phyloP scores from a whole-genome alignment of 106 monocot genomes.

The Dendrobium catenatum region DNA sequence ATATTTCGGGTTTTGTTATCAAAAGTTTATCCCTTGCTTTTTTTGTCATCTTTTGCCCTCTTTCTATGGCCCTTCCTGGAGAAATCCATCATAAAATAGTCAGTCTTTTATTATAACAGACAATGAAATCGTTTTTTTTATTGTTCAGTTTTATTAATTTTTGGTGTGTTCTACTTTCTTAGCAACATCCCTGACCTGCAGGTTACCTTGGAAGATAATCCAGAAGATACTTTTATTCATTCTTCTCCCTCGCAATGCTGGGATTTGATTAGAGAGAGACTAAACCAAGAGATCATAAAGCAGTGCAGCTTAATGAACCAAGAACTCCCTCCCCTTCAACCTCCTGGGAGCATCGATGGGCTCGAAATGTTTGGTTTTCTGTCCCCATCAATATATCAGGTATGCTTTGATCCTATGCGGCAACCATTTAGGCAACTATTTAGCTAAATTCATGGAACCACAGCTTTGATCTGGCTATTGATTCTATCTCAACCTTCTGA shows the following conservation, averaged over 20 bases:
- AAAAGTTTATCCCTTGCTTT: no score
- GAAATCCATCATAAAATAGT: no score
- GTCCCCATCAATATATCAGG: slow-evolving; percentile 52
- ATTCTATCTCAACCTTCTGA: no score
- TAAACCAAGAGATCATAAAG: slow-evolving; percentile 47
- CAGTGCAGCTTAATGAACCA: slow-evolving; percentile 16
- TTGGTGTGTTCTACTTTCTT: background rate
- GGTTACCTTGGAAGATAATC: slow-evolving; percentile 55
- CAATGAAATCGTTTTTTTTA: background rate
- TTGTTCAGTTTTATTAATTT: background rate
- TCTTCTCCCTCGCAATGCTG: slow-evolving; percentile 44
- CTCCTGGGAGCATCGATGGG: slow-evolving; percentile 40
- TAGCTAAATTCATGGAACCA: no score
- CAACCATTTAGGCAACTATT: background rate
- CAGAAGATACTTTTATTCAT: slow-evolving; percentile 32
- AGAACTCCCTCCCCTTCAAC: slow-evolving; percentile 19
- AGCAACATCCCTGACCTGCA: slow-evolving; percentile 4
- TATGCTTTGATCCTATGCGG: slow-evolving; percentile 8
- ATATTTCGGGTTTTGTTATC: no score
- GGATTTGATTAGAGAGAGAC: slow-evolving; percentile 35
- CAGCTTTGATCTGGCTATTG: no score
- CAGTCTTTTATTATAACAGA: no score
- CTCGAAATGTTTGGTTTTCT: slow-evolving; percentile 79
- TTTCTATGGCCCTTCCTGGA: no score
- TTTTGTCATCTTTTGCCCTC: no score